Evolutionary conservation across 768 basidiomycete genomes (phyloP).

Genomic region (Rickenella mellea): DNA sequence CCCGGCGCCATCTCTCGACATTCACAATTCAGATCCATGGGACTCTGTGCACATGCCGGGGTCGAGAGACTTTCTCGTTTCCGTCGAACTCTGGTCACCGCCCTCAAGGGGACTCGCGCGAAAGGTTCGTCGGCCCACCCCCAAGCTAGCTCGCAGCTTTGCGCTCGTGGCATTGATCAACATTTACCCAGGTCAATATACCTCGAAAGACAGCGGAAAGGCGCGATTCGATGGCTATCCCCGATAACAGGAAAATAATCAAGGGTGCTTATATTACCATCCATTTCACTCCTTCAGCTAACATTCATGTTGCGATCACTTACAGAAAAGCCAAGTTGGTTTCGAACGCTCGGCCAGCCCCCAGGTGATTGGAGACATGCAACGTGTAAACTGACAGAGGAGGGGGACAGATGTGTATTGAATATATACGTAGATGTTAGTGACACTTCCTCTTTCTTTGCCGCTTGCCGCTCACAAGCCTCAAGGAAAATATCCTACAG

Average conservation of each 20-base stretch:
- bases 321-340: constrained; percentile 68
- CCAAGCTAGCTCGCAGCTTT: not conserved
- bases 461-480: not conserved
- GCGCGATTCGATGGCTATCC: constrained; percentile 32
- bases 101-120: constrained; percentile 37
- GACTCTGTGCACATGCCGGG: not conserved
- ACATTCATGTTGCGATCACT: not conserved
- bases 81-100: constrained; percentile 53
- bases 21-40: too few species aligned
- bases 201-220: constrained; percentile 50
- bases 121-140: constrained; percentile 35
- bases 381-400: constrained; percentile 60
- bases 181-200: constrained; percentile 26
- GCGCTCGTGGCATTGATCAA: not conserved
- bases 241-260: constrained; percentile 41
- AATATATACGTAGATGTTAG: constrained; percentile 71
- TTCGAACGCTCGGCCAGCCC: constrained; percentile 39
- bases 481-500: constrained; percentile 62
- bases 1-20: too few species aligned
- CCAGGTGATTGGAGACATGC: constrained; percentile 65
- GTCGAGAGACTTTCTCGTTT: constrained; percentile 46
- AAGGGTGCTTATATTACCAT: constrained; percentile 36
- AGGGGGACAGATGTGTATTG: constrained; percentile 55
- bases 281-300: not conserved
- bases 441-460: not conserved